phyloP scores from a whole-genome alignment of 192 early-diverging fungal species.

The Dissophora ornata region DNA sequence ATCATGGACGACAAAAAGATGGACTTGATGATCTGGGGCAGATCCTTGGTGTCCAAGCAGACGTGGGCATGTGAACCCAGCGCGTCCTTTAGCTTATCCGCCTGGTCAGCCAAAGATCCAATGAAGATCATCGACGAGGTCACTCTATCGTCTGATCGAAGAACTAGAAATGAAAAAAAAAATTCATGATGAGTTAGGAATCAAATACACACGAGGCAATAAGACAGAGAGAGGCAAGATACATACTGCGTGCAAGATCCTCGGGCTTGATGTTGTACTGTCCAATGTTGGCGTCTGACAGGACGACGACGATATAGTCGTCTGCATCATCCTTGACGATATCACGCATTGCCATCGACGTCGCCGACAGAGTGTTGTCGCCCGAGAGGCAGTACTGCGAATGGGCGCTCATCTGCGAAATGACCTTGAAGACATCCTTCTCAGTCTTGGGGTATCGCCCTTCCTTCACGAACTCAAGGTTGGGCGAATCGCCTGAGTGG shows the following conservation, averaged over 20 bases:
- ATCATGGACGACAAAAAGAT: constrained; percentile 72
- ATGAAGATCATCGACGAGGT: constrained; percentile 84
- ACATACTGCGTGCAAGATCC: constrained; percentile 69
- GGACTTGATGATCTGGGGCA: constrained; percentile 71
- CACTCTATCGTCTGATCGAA: constrained; percentile 78
- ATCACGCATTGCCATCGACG: constrained; percentile 72
- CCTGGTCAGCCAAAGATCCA: constrained; percentile 81
- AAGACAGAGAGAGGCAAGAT: constrained; percentile 1
- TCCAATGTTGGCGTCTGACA: constrained; percentile 84
- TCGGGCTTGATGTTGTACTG: constrained; percentile 83
- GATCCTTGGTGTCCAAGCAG: constrained; percentile 69
- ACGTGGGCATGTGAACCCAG: constrained; percentile 66
- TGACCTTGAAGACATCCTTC: constrained; percentile 76
- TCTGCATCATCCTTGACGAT: constrained; percentile 79
- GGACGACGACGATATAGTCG: constrained; percentile 81
- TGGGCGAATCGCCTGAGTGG: constrained; percentile 81
- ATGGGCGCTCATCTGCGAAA: constrained; percentile 80
- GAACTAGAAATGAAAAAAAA: constrained; percentile 51
- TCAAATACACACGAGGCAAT: neutral
- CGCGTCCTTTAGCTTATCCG: constrained; percentile 65
- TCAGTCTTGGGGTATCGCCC: constrained; percentile 83
- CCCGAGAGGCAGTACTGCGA: constrained; percentile 85
- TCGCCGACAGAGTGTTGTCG: constrained; percentile 80
- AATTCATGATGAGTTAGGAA: neutral
- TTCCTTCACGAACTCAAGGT: constrained; percentile 76